phyloP scores from a whole-genome alignment of 208 protist genomes.

The Acanthamoeba lenticulata region DNA sequence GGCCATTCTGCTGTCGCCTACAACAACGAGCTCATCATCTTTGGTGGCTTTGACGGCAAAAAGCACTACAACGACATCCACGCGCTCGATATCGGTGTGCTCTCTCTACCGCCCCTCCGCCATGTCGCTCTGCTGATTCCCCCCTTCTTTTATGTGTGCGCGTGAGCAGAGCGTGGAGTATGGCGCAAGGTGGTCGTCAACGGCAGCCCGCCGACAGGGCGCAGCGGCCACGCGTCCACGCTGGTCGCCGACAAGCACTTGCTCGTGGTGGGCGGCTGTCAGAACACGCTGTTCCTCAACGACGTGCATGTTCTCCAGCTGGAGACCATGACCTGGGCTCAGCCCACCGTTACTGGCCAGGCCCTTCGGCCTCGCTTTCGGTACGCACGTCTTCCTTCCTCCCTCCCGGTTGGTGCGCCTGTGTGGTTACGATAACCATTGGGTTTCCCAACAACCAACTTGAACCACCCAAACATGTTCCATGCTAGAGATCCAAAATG shows the following conservation, averaged over 20 bases:
- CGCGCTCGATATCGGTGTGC: neutral
- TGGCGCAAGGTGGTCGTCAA: constrained; percentile 19
- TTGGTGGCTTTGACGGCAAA: constrained; percentile 54
- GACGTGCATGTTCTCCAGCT: constrained; percentile 42
- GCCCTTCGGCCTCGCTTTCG: neutral
- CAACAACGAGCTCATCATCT: constrained; percentile 17
- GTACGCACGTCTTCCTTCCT: neutral
- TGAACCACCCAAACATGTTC: too few species aligned
- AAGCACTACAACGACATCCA: constrained; percentile 63
- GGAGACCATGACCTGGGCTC: neutral
- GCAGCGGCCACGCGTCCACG: constrained; percentile 37
- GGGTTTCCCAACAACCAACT: too few species aligned
- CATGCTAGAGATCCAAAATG: too few species aligned
- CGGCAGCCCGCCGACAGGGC: neutral
- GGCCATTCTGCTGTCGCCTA: constrained; percentile 32
- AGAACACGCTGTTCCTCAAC: constrained; percentile 41
- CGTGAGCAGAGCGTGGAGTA: neutral
- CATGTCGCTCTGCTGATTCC: too few species aligned
- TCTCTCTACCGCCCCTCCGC: neutral
- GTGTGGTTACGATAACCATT: too few species aligned
- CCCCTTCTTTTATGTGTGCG: too few species aligned
- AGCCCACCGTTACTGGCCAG: constrained; percentile 39
- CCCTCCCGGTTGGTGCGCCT: too few species aligned
- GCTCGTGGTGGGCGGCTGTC: constrained; percentile 15
- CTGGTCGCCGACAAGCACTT: constrained; percentile 14